Conservation (phyloP, 2,329 filamentous ascomycete genomes). For the Amauroascus verrucosus region DNA sequence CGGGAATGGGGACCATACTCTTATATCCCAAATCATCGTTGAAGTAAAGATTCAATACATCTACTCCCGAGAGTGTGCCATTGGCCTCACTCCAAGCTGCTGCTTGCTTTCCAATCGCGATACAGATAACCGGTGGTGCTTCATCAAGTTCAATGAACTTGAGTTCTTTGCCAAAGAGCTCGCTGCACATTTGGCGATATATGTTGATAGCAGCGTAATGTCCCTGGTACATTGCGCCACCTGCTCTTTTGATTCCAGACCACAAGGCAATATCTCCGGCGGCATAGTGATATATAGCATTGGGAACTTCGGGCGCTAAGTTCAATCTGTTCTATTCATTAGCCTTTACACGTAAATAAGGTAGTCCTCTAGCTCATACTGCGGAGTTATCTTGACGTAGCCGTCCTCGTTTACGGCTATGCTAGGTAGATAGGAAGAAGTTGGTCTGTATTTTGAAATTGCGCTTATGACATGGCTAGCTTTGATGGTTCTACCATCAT, state of each 20-base stretch:
- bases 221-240: conserved; percentile 60
- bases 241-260: conserved; percentile 66
- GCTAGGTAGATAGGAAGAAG: conserved; percentile 51
- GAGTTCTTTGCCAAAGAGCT: conserved; percentile 28
- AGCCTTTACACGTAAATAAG: background rate
- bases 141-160: conserved; percentile 41
- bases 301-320: conserved; percentile 45
- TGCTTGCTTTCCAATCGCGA: conserved; percentile 58
- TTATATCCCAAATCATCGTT: conserved; percentile 53
- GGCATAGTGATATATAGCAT: conserved; percentile 53
- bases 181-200: conserved; percentile 44
- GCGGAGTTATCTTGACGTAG: conserved; percentile 51
- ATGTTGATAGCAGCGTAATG: conserved; percentile 55
- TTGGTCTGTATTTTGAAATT: conserved; percentile 51
- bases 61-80: conserved; percentile 50
- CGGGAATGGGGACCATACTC: conserved; percentile 20
- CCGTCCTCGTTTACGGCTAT: conserved; percentile 50
- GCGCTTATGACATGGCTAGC: conserved; percentile 59
- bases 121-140: conserved; percentile 54
- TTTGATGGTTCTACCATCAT: conserved; percentile 47
- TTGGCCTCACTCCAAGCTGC: conserved; percentile 48
- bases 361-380: conserved; percentile 29
- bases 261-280: conserved; percentile 57
- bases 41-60: conserved; percentile 54
- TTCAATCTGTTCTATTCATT: conserved; percentile 35